A percentile compares a stretch with the other conserved stretches of the same genome.
phyloP scores from a whole-genome alignment of 1,139 yeast species.

The Lodderomyces theae region DNA sequence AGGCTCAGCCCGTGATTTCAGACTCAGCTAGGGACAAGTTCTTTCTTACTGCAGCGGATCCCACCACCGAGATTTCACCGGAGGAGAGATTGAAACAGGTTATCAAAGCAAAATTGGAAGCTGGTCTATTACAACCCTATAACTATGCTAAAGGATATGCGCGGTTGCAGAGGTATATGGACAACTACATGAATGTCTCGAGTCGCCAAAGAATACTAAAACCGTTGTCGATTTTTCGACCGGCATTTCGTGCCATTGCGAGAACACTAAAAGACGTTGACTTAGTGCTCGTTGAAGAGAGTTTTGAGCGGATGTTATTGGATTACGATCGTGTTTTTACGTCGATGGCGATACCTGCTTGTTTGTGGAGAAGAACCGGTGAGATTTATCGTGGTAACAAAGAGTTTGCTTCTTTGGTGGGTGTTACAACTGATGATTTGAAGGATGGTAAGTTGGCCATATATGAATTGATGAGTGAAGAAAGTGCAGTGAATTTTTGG shows the following conservation, averaged over 20 bases:
- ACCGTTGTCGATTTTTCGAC: slow-evolving; percentile 83
- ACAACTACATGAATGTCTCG: slow-evolving; percentile 82
- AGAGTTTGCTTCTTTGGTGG: slow-evolving; percentile 93
- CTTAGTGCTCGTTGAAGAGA: slow-evolving; percentile 87
- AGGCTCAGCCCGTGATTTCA: slow-evolving; percentile 49
- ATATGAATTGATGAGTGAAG: slow-evolving; percentile 93
- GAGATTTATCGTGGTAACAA: slow-evolving; percentile 94
- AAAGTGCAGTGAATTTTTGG: slow-evolving; percentile 97
- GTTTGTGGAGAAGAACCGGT: slow-evolving; percentile 96
- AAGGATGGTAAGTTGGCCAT: slow-evolving; percentile 92
- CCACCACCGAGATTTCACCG: slow-evolving; percentile 90
- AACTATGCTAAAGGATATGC: slow-evolving; percentile 95
- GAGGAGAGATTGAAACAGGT: slow-evolving; percentile 93
- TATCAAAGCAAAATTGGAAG: slow-evolving; percentile 92
- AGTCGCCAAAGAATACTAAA: slow-evolving; percentile 85
- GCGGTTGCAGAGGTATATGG: slow-evolving; percentile 86
- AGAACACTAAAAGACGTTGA: slow-evolving; percentile 89
- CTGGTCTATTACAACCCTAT: slow-evolving; percentile 89
- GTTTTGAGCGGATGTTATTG: slow-evolving; percentile 87
- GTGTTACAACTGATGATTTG: slow-evolving; percentile 86
- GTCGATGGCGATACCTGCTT: slow-evolving; percentile 97
- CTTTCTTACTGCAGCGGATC: slow-evolving; percentile 95
- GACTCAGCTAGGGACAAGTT: slow-evolving; percentile 91
- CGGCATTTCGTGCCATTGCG: slow-evolving; percentile 93
- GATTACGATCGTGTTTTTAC: slow-evolving; percentile 96